phyloP scores from a whole-genome alignment of 2,329 filamentous ascomycete genomes.

The Paradendryphiella salina region DNA sequence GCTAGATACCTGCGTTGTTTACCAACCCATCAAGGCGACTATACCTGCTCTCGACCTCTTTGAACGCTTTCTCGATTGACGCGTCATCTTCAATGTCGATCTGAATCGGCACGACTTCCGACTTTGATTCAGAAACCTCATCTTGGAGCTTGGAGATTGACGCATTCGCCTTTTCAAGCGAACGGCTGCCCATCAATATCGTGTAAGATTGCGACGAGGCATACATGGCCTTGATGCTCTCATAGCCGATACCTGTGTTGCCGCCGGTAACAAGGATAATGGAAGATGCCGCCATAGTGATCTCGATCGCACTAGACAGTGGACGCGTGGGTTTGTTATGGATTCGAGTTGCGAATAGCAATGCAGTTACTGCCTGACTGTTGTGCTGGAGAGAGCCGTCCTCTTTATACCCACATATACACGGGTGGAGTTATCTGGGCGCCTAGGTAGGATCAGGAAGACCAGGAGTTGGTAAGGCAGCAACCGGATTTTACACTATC shows the following conservation, averaged over 20 bases:
- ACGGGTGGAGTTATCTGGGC: too few relatives aligned
- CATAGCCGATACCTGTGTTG: constrained; percentile 64
- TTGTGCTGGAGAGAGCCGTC: too few relatives aligned
- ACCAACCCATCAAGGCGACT: constrained; percentile 58
- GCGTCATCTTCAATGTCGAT: constrained; percentile 59
- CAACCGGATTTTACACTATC: too few relatives aligned
- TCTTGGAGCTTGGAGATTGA: constrained; percentile 40
- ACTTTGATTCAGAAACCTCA: constrained; percentile 49
- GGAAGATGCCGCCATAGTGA: constrained; percentile 29
- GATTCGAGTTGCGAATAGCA: too few relatives aligned
- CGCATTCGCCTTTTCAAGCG: constrained; percentile 54
- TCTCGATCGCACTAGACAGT: not conserved
- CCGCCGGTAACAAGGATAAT: constrained; percentile 61
- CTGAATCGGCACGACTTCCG: constrained; percentile 53
- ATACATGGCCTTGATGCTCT: constrained; percentile 60
- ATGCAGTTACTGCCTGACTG: too few relatives aligned
- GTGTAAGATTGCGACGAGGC: constrained; percentile 53
- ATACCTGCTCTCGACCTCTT: constrained; percentile 49
- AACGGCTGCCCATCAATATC: constrained; percentile 61
- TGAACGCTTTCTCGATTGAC: constrained; percentile 55
- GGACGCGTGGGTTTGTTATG: not conserved
- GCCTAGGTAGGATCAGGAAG: too few relatives aligned
- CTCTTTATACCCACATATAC: too few relatives aligned
- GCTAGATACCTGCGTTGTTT: constrained; percentile 59
- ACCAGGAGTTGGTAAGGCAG: too few relatives aligned